Evolutionary conservation across 768 basidiomycete genomes (phyloP), one percentile per base, ranked within the genome.

Genomic region (Tubosaeta brunneosetosa): DNA sequence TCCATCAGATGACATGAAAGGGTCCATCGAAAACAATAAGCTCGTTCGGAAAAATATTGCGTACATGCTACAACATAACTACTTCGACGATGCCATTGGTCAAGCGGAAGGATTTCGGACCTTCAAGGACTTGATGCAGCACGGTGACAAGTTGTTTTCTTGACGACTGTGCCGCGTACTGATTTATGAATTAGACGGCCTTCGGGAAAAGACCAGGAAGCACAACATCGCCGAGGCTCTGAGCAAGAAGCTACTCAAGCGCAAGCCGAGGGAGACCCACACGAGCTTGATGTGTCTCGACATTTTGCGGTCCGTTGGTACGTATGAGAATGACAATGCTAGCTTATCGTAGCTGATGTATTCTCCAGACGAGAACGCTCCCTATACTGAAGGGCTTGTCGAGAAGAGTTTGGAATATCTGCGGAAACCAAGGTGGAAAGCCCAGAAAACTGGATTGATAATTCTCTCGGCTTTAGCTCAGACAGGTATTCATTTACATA

Each of bases 251-350:
- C 41, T 66, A 13, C 47, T 40, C 2, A 55, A 37, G 27, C 61
- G 56, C 0, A 38, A 51, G 25, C 7, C 55, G 6, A 55, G 51
- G 14, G 64, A 61, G 32, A 53, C 53, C 6, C 56, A 55, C n/a
- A 66, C 63, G 12, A 61, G 61, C 37, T 33, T 65, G n/a, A 56
- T 65, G 9, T 61, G 52, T 12, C 51, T 65, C 52, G 59, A 64
- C 9, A 66, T 63, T 19, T 55, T 60, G 31, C 49, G 56, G 14
- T 53, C 53, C 19, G 61, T 58, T 32, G 48, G 64, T 66, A 31
- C 10, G 57, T 36, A 6, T 19, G n/a, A 1, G 4, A n/a, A 36
- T 22, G 16, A 25, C 2, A 1, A 29, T 29, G 27, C 27, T 3
- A 1, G 6, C 25, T 26, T 19, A 19, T 22, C n/a, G 4, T 26